Evolutionary conservation across 2,329 filamentous ascomycete species (phyloP).

Genomic region (Stachybotrys chartarum): DNA sequence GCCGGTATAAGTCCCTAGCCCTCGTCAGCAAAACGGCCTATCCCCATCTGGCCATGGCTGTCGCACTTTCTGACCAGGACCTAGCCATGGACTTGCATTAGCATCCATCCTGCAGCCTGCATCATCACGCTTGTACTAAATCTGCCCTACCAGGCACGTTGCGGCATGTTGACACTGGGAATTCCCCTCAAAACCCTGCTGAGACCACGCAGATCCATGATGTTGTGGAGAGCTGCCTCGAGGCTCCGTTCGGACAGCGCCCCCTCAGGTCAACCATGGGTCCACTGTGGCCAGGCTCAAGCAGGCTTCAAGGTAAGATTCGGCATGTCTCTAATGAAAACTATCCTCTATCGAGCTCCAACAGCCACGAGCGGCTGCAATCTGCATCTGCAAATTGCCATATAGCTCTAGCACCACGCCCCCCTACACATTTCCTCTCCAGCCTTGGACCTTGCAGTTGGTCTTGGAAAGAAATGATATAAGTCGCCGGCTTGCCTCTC

Average conservation of each 20-base stretch:
- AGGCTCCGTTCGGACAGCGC: slow-evolving; percentile 1
- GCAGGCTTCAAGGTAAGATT: neutral
- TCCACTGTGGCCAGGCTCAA: neutral
- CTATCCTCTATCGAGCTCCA: neutral
- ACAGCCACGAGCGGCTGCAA: neutral
- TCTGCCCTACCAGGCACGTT: slow-evolving; percentile 13
- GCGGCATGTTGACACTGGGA: neutral
- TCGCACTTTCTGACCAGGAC: neutral
- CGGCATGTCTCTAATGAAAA: neutral
- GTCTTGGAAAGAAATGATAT: neutral
- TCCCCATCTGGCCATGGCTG: neutral
- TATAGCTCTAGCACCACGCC: neutral
- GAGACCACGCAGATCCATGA: neutral
- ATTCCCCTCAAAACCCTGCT: neutral
- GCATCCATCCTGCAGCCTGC: slow-evolving; percentile 5
- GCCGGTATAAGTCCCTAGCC: neutral
- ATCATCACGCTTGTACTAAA: slow-evolving; percentile 9
- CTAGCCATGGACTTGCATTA: neutral
- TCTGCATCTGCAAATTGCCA: neutral
- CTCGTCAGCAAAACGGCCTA: neutral
- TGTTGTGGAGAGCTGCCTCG: slow-evolving; percentile 1
- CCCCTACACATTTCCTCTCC: neutral
- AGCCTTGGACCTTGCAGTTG: neutral
- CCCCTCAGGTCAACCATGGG: slow-evolving; percentile 1
- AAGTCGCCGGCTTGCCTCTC: neutral